Evolutionary conservation across 2,329 filamentous ascomycete genomes (phyloP).

Genomic region (Aquanectria penicillioides): DNA sequence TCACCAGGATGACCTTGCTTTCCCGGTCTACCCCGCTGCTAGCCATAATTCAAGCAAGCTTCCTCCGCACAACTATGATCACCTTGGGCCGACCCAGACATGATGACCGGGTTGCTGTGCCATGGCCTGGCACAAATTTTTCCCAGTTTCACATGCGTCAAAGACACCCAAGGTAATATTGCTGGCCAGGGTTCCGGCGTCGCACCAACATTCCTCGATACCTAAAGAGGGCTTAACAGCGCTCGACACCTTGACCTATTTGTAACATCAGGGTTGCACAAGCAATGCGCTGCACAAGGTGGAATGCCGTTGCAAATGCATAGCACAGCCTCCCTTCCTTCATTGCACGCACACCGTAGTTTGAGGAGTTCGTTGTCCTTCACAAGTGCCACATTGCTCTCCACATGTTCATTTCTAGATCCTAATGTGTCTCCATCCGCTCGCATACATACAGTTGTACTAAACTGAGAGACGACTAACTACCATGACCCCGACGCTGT

Average conservation of each 20-base stretch:
- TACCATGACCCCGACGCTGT: too few relatives aligned
- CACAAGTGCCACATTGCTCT: slow-evolving; percentile 20
- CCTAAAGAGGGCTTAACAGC: slow-evolving; percentile 1
- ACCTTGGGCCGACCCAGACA: neutral
- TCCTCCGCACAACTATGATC: slow-evolving; percentile 7
- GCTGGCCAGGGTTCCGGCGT: neutral
- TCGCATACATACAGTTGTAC: too few relatives aligned
- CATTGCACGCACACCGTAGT: neutral
- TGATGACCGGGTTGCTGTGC: neutral
- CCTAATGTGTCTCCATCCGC: slow-evolving; percentile 18
- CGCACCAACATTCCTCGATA: slow-evolving; percentile 18
- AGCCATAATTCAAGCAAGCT: neutral
- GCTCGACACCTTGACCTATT: neutral
- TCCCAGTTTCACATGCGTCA: slow-evolving; percentile 12
- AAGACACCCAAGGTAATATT: neutral
- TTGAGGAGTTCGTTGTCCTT: neutral
- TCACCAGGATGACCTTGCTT: slow-evolving; percentile 20
- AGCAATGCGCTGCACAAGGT: slow-evolving; percentile 1
- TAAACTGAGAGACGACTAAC: too few relatives aligned
- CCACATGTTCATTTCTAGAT: slow-evolving; percentile 33
- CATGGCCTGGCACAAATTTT: slow-evolving; percentile 4
- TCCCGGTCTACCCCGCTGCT: slow-evolving; percentile 15
- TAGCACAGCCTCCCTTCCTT: slow-evolving; percentile 17
- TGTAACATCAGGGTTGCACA: slow-evolving; percentile 20
- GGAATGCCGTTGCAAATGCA: slow-evolving; percentile 30